These are phyloP conservation scores for Myxozyma kluyveri DNA, from an alignment of 805 yeast genomes.

Conservation along the genomic window DNA sequence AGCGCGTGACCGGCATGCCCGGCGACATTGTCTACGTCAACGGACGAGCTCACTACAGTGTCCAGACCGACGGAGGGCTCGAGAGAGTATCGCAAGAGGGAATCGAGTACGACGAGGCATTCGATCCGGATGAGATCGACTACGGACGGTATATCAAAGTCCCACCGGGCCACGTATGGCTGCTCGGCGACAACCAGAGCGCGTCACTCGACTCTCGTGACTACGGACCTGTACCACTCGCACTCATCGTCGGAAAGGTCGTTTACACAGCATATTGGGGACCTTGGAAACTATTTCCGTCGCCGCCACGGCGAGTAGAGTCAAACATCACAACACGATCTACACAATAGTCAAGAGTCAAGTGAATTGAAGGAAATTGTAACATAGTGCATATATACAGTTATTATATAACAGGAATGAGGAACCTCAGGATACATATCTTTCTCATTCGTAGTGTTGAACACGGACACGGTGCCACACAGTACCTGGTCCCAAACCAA, in stretches of 20 bases:
- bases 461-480: constrained; percentile 45
- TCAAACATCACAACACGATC: constrained; percentile 2
- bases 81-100: neutral
- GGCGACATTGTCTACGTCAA: constrained; percentile 64
- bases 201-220: constrained; percentile 86
- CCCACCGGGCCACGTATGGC: constrained; percentile 96
- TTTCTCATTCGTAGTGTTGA: constrained; percentile 24
- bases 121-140: constrained; percentile 32
- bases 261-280: constrained; percentile 20
- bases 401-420: neutral
- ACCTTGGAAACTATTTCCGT: constrained; percentile 12
- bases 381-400: too few species aligned
- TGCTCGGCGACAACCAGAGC: constrained; percentile 89
- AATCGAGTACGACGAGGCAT: neutral
- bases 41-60: neutral
- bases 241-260: constrained; percentile 80
- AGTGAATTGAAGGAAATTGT: neutral
- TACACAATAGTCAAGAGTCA: neutral
- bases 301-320: constrained; percentile 12
- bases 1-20: constrained; percentile 92
- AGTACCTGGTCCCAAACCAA: constrained; percentile 71
- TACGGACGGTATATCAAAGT: constrained; percentile 58
- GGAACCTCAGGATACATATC: too few species aligned
- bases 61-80: neutral
- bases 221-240: constrained; percentile 89